These are phyloP conservation scores for Taphrina betulina DNA, from an alignment of 1,139 yeast species.

Conservation along the genomic window DNA sequence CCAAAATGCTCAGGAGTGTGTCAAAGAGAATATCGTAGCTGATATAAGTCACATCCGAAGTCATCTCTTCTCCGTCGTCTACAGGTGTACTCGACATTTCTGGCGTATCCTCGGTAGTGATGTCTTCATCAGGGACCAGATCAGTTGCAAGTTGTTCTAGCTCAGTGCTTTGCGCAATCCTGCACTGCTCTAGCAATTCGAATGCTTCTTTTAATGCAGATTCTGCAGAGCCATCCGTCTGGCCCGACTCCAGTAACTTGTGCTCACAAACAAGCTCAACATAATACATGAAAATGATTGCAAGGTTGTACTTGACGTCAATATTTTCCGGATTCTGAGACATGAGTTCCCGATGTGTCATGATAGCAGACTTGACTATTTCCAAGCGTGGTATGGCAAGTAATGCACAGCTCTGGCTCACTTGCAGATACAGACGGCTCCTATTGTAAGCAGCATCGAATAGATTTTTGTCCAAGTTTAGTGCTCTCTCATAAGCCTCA, in stretches of 20 bases:
- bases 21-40: constrained; percentile 20
- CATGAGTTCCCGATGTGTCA: constrained; percentile 1
- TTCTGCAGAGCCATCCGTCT: neutral
- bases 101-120: neutral
- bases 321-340: neutral
- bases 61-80: neutral
- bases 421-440: constrained; percentile 14
- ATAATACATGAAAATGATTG: constrained; percentile 4
- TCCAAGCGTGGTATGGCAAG: constrained; percentile 8
- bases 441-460: constrained; percentile 23
- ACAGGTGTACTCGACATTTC: neutral
- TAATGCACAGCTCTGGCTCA: constrained; percentile 17
- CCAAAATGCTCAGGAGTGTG: constrained; percentile 7
- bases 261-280: constrained; percentile 16
- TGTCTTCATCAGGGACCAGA: neutral
- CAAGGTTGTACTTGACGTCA: constrained; percentile 20
- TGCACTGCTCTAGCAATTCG: constrained; percentile 4
- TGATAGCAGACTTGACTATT: constrained; percentile 3
- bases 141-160: neutral
- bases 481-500: constrained; percentile 10
- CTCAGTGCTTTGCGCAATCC: constrained; percentile 2
- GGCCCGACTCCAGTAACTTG: neutral
- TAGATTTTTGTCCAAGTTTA: neutral
- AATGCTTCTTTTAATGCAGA: constrained; percentile 9
- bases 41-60: constrained; percentile 18